These are phyloP conservation scores for Penicillium griseofulvum DNA, from an alignment of 2,329 filamentous ascomycete species.

Conservation along the genomic window DNA sequence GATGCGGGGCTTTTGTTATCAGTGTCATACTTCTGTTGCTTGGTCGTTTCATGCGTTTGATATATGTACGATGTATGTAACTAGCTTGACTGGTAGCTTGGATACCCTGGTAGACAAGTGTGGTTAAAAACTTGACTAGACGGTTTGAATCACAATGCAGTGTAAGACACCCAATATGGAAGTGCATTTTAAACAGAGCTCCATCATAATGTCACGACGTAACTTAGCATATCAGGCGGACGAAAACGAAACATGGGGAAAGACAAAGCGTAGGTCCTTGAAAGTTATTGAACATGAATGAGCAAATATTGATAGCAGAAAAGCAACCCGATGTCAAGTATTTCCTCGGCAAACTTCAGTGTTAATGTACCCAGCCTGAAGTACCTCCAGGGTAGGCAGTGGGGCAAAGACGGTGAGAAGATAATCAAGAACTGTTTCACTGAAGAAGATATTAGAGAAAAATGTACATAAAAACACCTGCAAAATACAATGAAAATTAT, in stretches of 20 bases:
- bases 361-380: fast-evolving
- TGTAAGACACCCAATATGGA: neutral
- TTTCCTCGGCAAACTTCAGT: fast-evolving
- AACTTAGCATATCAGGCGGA: neutral
- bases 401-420: neutral
- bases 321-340: neutral
- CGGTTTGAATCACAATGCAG: neutral
- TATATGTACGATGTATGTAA: neutral
- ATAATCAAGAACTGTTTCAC: neutral
- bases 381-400: neutral
- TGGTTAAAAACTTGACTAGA: neutral
- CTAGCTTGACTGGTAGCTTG: neutral
- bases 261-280: neutral
- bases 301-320: neutral
- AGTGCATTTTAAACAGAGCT: neutral
- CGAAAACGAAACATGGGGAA: neutral
- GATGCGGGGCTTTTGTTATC: neutral
- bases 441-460: neutral
- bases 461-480: neutral
- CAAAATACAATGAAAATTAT: neutral
- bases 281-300: neutral
- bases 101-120: neutral
- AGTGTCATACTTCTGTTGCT: neutral
- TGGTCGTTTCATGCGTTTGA: neutral
- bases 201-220: neutral